Evolutionary conservation across 2,329 filamentous ascomycete genomes (phyloP).

Genomic region (Nigrograna mackinnonii): DNA sequence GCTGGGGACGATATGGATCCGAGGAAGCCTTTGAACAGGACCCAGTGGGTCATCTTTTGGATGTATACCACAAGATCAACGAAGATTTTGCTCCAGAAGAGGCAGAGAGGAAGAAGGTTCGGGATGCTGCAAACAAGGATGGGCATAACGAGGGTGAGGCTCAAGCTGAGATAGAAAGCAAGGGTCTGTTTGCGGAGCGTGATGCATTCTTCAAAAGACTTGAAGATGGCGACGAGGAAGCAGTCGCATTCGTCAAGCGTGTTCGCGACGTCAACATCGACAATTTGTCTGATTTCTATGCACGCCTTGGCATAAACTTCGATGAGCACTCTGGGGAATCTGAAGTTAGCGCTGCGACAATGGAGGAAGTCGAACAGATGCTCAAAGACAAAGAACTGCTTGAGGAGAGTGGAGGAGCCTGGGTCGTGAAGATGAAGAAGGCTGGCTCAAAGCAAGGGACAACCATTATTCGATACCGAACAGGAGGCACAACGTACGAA

Average conservation of each 20-base stretch:
- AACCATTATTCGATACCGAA: conserved; percentile 72
- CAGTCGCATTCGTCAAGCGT: conserved; percentile 65
- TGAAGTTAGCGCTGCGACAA: conserved; percentile 68
- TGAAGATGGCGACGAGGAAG: conserved; percentile 67
- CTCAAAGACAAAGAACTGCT: conserved; percentile 68
- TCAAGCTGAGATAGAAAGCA: conserved; percentile 29
- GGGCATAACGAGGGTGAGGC: conserved; percentile 46
- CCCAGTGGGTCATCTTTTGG: conserved; percentile 71
- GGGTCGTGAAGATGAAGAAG: conserved; percentile 73
- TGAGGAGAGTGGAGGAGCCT: conserved; percentile 72
- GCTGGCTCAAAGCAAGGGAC: conserved; percentile 72
- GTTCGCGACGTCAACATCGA: conserved; percentile 70
- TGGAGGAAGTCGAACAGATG: conserved; percentile 65
- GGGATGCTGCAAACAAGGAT: conserved; percentile 56
- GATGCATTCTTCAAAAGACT: conserved; percentile 69
- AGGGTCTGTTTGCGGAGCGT: conserved; percentile 33
- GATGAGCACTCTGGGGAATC: conserved; percentile 76
- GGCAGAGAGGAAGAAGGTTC: conserved; percentile 58
- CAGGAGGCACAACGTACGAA: conserved; percentile 76
- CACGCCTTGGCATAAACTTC: conserved; percentile 71
- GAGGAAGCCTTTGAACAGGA: conserved; percentile 66
- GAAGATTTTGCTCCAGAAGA: conserved; percentile 61
- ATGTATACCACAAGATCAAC: conserved; percentile 71
- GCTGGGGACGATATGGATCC: conserved; percentile 67
- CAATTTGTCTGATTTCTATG: conserved; percentile 70